phyloP scores from a whole-genome alignment of 192 early-diverging fungal genomes.

The Umbelopsis vinacea region DNA sequence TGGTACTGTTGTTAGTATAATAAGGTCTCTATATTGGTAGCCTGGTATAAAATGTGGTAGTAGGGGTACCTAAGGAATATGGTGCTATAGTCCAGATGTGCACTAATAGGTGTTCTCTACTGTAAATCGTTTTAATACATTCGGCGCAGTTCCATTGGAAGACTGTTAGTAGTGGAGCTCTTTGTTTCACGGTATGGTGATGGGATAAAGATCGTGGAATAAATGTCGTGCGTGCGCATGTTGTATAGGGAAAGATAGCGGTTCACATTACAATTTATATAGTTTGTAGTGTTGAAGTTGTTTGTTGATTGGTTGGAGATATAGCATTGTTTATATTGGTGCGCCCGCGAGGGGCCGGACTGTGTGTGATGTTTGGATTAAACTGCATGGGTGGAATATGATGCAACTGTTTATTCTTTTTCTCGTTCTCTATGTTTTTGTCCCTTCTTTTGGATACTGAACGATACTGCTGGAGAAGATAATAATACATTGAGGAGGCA shows the following conservation, averaged over 20 bases:
- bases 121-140: no score
- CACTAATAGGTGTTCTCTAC: no score
- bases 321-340: neutral
- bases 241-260: neutral
- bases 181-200: neutral
- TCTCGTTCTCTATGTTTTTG: no score
- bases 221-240: neutral
- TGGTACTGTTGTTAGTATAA: no score
- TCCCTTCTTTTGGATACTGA: neutral
- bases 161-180: neutral
- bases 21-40: no score
- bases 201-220: neutral
- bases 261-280: no score
- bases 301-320: neutral
- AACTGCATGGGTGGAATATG: neutral
- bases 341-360: neutral
- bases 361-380: neutral
- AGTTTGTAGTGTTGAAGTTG: neutral
- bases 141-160: no score
- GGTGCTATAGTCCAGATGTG: no score
- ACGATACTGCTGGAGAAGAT: neutral
- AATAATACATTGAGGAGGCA: neutral
- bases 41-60: no score
- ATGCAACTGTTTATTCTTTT: neutral
- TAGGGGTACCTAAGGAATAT: no score